Evolutionary conservation across 257 asterid genomes (phyloP), one percentile per base, ranked within the genome.

Genomic region (Capsicum rhomboideum): DNA sequence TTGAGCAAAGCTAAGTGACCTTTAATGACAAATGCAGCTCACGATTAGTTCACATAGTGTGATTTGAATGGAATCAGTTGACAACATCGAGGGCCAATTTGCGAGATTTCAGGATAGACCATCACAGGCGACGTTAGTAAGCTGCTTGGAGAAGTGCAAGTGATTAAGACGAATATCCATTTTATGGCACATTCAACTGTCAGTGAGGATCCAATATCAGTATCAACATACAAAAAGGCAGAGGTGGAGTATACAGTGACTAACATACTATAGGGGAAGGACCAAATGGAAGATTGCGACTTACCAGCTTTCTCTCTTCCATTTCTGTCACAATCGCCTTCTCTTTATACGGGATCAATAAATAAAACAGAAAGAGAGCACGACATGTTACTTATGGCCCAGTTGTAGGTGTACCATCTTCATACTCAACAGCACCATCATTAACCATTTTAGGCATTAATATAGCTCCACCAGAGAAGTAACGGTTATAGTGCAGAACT

Each of bases 381-480:
- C 20, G 80, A 58, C 29, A 80, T 80, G 17, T 83, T 54, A 93
- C 97, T 92, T 93, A 95, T 50, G 95, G 90, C 86, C 91, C 93
- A 8, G 95, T 91, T 37, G 97, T 95, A n/a, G n/a, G n/a, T 83
- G 92, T 90, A n/a, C n/a, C 97, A 83, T 93, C 94, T 89, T 91
- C 94, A 78, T 91, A 93, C 86, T 93, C 97, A 67, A 93, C 86
- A 67, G 94, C 95, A 20, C 95, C 95, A 86, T 93, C 97, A 61
- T 78, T 91, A 78, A 91, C 92, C 97, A 91, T 91, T 90, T 93
- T 88, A 85, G 97, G 95, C 97, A 91, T 91, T 13, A 93, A 94
- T 59, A 91, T 91, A 23, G 94, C 95, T 82, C 95, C 95, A 85
- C 97, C 92, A 59, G 95, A 94, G 85, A 93, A 91, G 92, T 91